Evolutionary conservation across 139 green algal genomes (phyloP), one percentile per base, ranked within the genome.

Genomic region (Microglena sp.): DNA sequence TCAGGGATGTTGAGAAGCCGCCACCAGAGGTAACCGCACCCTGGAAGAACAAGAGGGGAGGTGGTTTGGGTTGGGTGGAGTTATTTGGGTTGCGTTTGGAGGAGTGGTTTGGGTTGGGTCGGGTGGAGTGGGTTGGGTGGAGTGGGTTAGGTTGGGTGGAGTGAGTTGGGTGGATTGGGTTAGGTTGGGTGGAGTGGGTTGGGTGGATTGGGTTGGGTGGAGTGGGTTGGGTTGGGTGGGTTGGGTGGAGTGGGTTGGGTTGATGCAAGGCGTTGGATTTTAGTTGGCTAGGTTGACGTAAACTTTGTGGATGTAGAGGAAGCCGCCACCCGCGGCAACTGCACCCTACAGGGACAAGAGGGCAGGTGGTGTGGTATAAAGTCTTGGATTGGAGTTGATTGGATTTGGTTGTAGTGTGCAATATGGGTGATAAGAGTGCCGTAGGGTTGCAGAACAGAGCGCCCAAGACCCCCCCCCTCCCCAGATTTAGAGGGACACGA

Each of bases 221-320:
- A 50, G 40, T 50, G 40, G 11, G 40, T 50, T 50, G 40, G 40
- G 18, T 24, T n/a, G n/a, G n/a, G n/a, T 11, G 40, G 40, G 40
- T 24, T 11, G 40, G 40, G 40, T 11, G 40, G 40, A n/a, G n/a
- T n/a, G n/a, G n/a, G n/a, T n/a, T n/a, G n/a, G n/a, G n/a, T n/a
- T n/a, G n/a, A n/a, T n/a, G n/a, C n/a, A n/a, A n/a, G n/a, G n/a
- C n/a, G n/a, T n/a, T n/a, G n/a, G n/a, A n/a, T n/a, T n/a, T n/a
- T n/a, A n/a, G n/a, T n/a, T 85, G 33, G 81, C 89, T 32, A 94
- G 72, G 65, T 93, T 92, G 46, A 86, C 75, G 62, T 75, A 82
- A 31, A 82, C 68, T 43, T 90, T 76, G 70, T 11, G 40, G 40
- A 50, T 50, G 40, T 50, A 24, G 18, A 50, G 11, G 18, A 18